These are phyloP conservation scores for Trichosanthes truncata DNA, from an alignment of 306 rosid genomes.

Conservation along the genomic window DNA sequence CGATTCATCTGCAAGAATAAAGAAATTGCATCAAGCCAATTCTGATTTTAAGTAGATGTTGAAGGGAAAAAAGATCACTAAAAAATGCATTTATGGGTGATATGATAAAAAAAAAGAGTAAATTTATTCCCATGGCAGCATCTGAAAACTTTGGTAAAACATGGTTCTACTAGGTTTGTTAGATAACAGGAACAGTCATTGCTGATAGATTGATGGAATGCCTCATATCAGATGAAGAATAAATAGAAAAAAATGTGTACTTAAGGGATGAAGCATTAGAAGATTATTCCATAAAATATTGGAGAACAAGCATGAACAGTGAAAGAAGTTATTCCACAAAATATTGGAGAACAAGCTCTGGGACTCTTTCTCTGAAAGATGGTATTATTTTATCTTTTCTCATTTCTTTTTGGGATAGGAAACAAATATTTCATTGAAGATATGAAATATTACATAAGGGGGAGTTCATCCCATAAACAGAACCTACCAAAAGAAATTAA, in stretches of 20 bases:
- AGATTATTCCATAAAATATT: neutral
- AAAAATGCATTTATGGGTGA: neutral
- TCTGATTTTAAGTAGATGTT: neutral
- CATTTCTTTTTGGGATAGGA: neutral
- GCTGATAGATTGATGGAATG: neutral
- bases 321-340: neutral
- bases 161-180: neutral
- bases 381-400: neutral
- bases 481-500: neutral
- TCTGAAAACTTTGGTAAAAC: neutral
- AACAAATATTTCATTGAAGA: neutral
- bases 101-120: neutral
- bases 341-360: neutral
- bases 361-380: neutral
- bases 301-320: neutral
- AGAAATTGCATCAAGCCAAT: conserved; percentile 9
- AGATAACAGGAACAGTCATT: neutral
- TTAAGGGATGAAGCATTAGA: neutral
- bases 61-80: neutral
- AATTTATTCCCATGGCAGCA: neutral
- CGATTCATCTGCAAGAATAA: conserved; percentile 36
- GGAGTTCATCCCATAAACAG: neutral
- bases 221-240: neutral
- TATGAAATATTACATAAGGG: neutral
- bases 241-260: neutral